Evolutionary conservation across 208 protist genomes (phyloP), one percentile per base, ranked within the genome.

Genomic region (Phytomonas sp.): DNA sequence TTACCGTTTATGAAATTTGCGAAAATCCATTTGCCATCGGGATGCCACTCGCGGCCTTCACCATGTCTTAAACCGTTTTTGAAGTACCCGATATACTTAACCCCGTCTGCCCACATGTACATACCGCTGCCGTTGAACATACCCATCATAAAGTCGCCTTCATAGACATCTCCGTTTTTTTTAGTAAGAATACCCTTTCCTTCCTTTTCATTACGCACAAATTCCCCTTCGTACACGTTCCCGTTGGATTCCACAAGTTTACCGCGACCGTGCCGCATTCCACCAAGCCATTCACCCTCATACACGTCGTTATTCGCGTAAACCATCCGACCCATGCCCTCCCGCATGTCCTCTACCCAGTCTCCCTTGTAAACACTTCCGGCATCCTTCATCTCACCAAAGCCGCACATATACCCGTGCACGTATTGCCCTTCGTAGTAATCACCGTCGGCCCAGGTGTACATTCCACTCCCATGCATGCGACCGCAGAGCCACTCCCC

Each of bases 51-150:
- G 66, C 85, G 90, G 28, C 91, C 91, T 61, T 90, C 78, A 37
- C 91, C 91, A 66, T 96, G 88, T 77, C 84, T 92, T 28, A 92
- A 60, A 46, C 90, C 89, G 78, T 94, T 81, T 60, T 91, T 87
- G 75, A 92, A 95, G 61, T 82, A 81, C 23, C 92, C 92, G 33
- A 89, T 83, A 75, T 95, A 97, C 60, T 74, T 84, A 7, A 82
- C 75, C 1, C 89, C 89, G 72, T 97, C 88, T 0, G 83, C 79
- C 81, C 89, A 95, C 37, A 84, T 70, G 66, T 92, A 93, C 30
- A 81, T 91, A 40, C 91, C 93, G 3, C 76, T 74, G 33, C 93
- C 93, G 67, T 93, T 87, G 15, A 77, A 83, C 64, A 92, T 86
- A 23, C 86, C 89, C 28, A 71, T 20, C 4, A 70, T 67, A 78